Conservation (phyloP, 2,329 filamentous ascomycete species). For the Leptodontidium sp. region DNA sequence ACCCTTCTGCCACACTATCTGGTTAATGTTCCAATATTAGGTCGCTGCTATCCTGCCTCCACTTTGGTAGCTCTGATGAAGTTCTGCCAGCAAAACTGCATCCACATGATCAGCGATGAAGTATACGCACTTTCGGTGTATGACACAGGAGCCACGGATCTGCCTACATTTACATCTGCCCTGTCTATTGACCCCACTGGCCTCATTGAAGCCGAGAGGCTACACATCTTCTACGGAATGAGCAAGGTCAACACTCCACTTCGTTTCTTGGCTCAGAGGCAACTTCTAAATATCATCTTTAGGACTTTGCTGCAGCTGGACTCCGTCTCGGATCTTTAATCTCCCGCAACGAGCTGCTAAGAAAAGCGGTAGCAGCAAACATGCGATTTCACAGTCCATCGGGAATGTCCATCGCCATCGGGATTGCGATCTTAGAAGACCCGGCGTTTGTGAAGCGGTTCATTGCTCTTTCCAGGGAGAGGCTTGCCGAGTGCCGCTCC, state of each 20-base stretch:
- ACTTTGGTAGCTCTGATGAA: constrained; percentile 46
- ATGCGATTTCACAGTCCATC: constrained; percentile 58
- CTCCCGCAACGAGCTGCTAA: constrained; percentile 47
- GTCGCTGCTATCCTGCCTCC: constrained; percentile 37
- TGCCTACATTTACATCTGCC: constrained; percentile 54
- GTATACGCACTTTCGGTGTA: constrained; percentile 58
- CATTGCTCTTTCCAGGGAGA: constrained; percentile 50
- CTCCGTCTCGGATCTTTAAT: constrained; percentile 46
- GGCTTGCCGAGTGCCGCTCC: constrained; percentile 52
- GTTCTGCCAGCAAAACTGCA: constrained; percentile 52
- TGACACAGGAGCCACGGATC: constrained; percentile 43
- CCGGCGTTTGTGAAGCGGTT: constrained; percentile 58
- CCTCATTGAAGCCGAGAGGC: constrained; percentile 54
- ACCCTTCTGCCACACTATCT: too few relatives aligned
- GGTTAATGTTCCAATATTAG: constrained; percentile 8
- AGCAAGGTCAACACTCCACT: constrained; percentile 29
- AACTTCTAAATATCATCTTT: background rate
- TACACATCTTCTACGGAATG: constrained; percentile 52
- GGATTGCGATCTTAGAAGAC: constrained; percentile 56
- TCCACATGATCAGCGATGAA: constrained; percentile 59
- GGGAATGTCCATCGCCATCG: constrained; percentile 53
- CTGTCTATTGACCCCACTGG: constrained; percentile 54
- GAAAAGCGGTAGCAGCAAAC: constrained; percentile 47
- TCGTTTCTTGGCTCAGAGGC: background rate
- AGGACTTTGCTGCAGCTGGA: constrained; percentile 36